Evolutionary conservation across 257 asterid genomes (phyloP).

Genomic region (Voacanga thouarsii): DNA sequence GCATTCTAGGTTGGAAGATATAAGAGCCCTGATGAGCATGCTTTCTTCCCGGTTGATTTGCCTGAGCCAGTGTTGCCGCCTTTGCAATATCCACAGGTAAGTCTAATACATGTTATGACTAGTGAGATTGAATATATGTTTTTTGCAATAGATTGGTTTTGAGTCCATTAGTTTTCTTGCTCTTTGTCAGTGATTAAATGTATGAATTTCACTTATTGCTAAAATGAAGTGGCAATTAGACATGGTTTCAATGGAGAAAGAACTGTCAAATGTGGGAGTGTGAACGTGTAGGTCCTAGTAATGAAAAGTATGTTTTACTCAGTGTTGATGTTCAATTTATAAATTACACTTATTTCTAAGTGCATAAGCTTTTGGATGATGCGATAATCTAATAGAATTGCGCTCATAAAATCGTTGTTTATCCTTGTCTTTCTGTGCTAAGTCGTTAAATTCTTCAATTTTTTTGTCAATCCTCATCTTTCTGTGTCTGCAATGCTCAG

Average conservation of each 20-base stretch:
- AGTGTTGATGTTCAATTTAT: background rate
- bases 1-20: conserved; percentile 76
- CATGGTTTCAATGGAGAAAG: background rate
- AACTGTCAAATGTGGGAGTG: background rate
- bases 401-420: background rate
- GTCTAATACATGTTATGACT: background rate
- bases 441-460: too few species aligned
- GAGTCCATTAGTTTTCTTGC: background rate
- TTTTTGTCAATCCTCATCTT: background rate
- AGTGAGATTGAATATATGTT: background rate
- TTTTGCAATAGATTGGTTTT: background rate
- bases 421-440: too few species aligned
- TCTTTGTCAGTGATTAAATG: background rate
- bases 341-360: background rate
- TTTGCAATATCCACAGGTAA: conserved; percentile 77
- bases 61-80: conserved; percentile 80
- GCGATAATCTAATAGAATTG: background rate
- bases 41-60: conserved; percentile 71
- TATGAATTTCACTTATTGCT: background rate
- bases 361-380: background rate
- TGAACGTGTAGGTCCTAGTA: background rate
- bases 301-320: background rate
- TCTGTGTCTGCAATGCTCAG: background rate
- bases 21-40: conserved; percentile 89
- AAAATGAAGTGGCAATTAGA: background rate